Evolutionary conservation across 2,329 filamentous ascomycete genomes (phyloP), one percentile per base, ranked within the genome.

Genomic region (Xylariales sp.): DNA sequence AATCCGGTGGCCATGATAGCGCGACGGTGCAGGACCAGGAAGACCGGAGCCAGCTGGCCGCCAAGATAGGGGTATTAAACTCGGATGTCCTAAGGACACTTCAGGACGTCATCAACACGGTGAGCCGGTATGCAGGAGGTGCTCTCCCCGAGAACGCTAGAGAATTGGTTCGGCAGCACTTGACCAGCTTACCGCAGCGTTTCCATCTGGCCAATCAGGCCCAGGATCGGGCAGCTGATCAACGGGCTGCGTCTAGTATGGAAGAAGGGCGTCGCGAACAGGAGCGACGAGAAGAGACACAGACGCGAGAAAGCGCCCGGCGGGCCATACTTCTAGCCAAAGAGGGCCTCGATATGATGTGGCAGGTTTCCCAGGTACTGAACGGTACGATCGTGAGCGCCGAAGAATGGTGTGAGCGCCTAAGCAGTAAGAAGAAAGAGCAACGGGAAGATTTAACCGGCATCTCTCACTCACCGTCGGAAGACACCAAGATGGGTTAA

Each of bases 311-410:
- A 32, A 85, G 85, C 59, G 94, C 93, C 0, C 91, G 94, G 73
- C 87, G 91, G 48, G 94, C 97, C 64, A 82, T 98, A 12, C 89
- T 96, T 1, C 88, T 98, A 59, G 95, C 95, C 6, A 92, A 91
- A 75, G 95, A 98, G 78, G 93, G 94, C 0, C 84, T 98, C 14
- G 94, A 97, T 73, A 97, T 98, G 91, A 94, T 98, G 86, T 87
- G 89, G 0, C 94, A 97, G 78, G 93, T 99, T 57, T 96, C 90
- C 48, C 89, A 90, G 5, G 93, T 97, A 1, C 86, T 98, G 8
- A 93, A 97, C 73, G 92, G 93, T 61, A 98, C 96, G 0, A 91
- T 98, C 61, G 87, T 92, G 63, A 96, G 92, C 74, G 96, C 96
- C 0, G 95, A 98, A 80, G 89, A 91, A 73, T 98, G 96, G 96